Evolutionary conservation across 768 basidiomycete species (phyloP), one percentile per base, ranked within the genome.

Genomic region (Suillus spraguei): DNA sequence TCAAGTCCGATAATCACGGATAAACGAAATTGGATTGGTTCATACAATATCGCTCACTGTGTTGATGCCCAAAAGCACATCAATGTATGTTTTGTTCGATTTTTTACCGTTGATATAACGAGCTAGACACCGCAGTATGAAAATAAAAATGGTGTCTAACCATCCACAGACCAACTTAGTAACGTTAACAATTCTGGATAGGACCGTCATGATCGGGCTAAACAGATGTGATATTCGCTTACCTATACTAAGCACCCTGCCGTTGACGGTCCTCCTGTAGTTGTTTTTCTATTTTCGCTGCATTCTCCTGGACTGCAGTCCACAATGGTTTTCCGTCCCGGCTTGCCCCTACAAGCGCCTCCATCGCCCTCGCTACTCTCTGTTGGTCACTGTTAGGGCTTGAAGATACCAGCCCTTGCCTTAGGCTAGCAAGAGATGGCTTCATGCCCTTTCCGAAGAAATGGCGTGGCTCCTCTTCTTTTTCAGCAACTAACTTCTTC

Each of bases 261-360:
- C 49, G 59, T 39, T 41, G n/a, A n/a, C n/a, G 63, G 44, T 69
- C 74, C 35, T 60, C 46, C 35, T 65, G 64, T 4, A 69, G 56
- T 20, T 71, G 72, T 1, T 55, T 61, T 49, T 66, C 64, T 16
- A 73, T 60, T 60, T 67, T 66, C 61, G 62, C 20, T 41, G 59
- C 65, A 46, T 73, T 76, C 59, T 76, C 76, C 54, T 71, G 74
- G 61, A 76, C 54, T 11, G 72, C 72, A 49, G 71, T 44, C 74
- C 74, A 76, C 54, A 71, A 77, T 41, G 74, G 76, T 24, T 65
- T 69, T 36, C 76, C 74, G n/a, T 76, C 68, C 46, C 17, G 69
- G 44, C 70, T 67, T 3, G 68, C 71, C 5, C 74, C 76, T 67
- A 77, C 70, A 63, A 76, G 60, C 38, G 65, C 65, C 24, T 65